A percentile compares a stretch with the other conserved stretches of the same genome.
Conservation (phyloP, 192 early-diverging fungal genomes). For the Coemansia sp. region DNA sequence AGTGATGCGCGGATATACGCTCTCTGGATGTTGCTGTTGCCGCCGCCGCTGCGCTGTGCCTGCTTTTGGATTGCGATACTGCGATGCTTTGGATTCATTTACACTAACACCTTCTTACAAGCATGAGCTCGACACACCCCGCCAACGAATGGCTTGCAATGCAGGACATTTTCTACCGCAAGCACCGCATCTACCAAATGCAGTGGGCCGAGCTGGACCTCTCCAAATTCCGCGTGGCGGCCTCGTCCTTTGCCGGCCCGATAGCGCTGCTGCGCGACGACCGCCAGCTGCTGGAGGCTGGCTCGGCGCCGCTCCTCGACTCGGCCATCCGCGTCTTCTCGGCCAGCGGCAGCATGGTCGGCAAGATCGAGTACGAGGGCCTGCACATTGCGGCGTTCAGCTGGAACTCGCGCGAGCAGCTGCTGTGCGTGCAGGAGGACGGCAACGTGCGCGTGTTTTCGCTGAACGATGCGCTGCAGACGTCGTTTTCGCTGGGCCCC, state of each 20-base stretch:
- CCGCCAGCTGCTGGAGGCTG: slow-evolving; percentile 71
- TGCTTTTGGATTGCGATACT: not conserved
- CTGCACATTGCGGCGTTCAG: slow-evolving; percentile 85
- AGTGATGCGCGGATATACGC: too few species aligned
- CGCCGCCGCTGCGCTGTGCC: slow-evolving; percentile 1
- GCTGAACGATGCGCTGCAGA: slow-evolving; percentile 70
- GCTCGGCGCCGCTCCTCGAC: slow-evolving; percentile 68
- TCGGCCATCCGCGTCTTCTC: slow-evolving; percentile 83
- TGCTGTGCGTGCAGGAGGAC: slow-evolving; percentile 85
- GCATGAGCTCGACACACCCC: slow-evolving; percentile 15
- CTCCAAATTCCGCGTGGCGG: slow-evolving; percentile 75
- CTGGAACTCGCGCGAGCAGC: slow-evolving; percentile 85
- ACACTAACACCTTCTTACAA: too few species aligned
- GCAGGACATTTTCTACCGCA: slow-evolving; percentile 52
- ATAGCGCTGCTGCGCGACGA: slow-evolving; percentile 94
- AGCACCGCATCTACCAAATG: slow-evolving; percentile 83
- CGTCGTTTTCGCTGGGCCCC: slow-evolving; percentile 34
- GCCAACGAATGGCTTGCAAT: slow-evolving; percentile 43
- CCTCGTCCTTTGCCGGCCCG: slow-evolving; percentile 89
- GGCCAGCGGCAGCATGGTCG: slow-evolving; percentile 77
- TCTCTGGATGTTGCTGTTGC: not conserved
- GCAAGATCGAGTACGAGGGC: slow-evolving; percentile 90
- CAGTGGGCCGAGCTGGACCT: slow-evolving; percentile 88
- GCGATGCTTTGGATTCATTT: not conserved
- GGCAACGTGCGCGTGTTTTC: slow-evolving; percentile 79